phyloP scores from a whole-genome alignment of 441 rosid species.

The Erysimum cheiri region DNA sequence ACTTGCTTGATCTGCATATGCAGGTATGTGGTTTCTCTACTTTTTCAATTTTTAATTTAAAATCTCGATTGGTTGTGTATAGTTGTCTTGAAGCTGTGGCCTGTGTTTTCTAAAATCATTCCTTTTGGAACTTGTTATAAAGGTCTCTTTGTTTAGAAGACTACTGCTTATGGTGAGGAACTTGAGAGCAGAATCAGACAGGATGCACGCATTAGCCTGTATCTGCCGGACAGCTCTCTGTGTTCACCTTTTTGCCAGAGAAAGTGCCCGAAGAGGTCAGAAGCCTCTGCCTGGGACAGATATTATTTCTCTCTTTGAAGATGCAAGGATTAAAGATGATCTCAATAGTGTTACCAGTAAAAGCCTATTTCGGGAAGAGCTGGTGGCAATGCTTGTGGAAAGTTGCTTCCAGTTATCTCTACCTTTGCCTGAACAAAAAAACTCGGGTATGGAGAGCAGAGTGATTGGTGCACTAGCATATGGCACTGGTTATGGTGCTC shows the following conservation, averaged over 20 bases:
- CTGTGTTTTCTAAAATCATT: slow-evolving; percentile 34
- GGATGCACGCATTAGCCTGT: slow-evolving; percentile 99
- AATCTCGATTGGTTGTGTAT: background rate
- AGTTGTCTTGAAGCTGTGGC: slow-evolving; percentile 3
- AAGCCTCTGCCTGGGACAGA: slow-evolving; percentile 98
- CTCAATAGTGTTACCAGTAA: slow-evolving; percentile 81
- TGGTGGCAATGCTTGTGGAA: slow-evolving; percentile 97
- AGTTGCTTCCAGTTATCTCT: slow-evolving; percentile 99
- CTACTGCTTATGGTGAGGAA: slow-evolving; percentile 98
- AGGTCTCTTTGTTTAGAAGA: slow-evolving; percentile 97
- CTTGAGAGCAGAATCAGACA: slow-evolving; percentile 98
- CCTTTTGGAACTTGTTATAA: slow-evolving; percentile 42
- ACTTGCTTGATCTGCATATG: slow-evolving; percentile 96
- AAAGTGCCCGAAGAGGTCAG: slow-evolving; percentile 98
- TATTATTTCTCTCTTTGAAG: slow-evolving; percentile 96
- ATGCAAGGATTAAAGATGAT: slow-evolving; percentile 88
- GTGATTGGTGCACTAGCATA: slow-evolving; percentile 99
- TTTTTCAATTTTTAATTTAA: background rate
- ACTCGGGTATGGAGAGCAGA: slow-evolving; percentile 96
- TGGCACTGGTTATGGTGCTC: slow-evolving; percentile 99
- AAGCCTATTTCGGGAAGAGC: slow-evolving; percentile 94
- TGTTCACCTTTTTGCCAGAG: slow-evolving; percentile 97
- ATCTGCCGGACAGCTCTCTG: slow-evolving; percentile 98
- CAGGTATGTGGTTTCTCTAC: slow-evolving; percentile 58
- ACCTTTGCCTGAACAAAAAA: slow-evolving; percentile 92